Evolutionary conservation across 2,329 filamentous ascomycete genomes (phyloP), one percentile per base, ranked within the genome.

Genomic region (Pleurostoma richardsiae): DNA sequence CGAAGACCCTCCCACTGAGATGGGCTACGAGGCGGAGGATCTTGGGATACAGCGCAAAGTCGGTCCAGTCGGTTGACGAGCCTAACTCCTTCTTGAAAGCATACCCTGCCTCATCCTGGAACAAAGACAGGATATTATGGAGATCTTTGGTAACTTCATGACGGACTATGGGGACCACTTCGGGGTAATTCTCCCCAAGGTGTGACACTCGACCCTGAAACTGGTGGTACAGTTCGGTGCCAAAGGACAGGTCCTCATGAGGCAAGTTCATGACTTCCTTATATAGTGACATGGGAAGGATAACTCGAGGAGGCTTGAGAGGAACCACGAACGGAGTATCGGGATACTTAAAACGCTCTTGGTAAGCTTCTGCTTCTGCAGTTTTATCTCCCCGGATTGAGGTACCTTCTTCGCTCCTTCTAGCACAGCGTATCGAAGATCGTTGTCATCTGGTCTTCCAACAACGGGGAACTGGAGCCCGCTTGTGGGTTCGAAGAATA

Each of bases 31-130:
- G 48, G 30, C 57, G 52, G 10, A 60, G 45, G 28, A 60, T 43
- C 30, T 50, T 46, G 36, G 51, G 40, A 41, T 52, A 50, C 40
- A 52, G 44, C n/a, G 50, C 50, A 29, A 59, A 46, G 2, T 45
- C 11, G 2, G 47, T 48, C 53, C 53, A 56, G 19, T 50, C 52
- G 30, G 6, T 11, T 4, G 31, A 6, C 6, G 4, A 19, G 4
- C 57, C 57, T 11, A 60, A n/a, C 39, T 56, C 54, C 11, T 49
- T 47, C 7, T 57, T 44, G 7, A 57, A 29, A 2, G 46, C 48
- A 44, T 53, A 57, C 11, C 38, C 30, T 6, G 55, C 40, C 41
- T 61, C 58, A n/a, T 59, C 56, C 52, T 59, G 52, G 1, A 60
- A 40, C 27, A 45, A 45, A 40, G 45, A 41, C 1, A 59, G 33